These are phyloP conservation scores for Terana coerulea DNA, from an alignment of 768 basidiomycete species.

Conservation along the genomic window DNA sequence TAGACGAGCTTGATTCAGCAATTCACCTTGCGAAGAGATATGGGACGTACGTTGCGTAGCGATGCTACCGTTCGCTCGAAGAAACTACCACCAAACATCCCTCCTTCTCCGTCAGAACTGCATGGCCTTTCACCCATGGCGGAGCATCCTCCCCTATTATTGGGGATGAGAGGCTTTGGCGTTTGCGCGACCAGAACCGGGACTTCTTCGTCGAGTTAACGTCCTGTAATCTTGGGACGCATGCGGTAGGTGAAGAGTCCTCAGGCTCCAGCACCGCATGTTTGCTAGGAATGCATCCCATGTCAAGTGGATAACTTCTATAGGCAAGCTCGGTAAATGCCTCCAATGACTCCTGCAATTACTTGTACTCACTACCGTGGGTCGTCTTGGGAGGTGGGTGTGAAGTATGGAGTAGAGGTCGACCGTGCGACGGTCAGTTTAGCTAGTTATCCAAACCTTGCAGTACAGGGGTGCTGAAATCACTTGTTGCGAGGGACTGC, in stretches of 20 bases:
- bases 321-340: too few species aligned
- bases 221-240: too few species aligned
- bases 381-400: too few species aligned
- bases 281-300: conserved; percentile 45
- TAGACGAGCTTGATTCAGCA: background rate
- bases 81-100: conserved; percentile 19
- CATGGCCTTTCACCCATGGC: conserved; percentile 28
- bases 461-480: too few species aligned
- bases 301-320: too few species aligned
- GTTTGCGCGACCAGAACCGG: background rate
- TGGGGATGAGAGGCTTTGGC: conserved; percentile 17
- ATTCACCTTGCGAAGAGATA: background rate
- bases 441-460: too few species aligned
- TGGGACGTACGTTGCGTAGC: background rate
- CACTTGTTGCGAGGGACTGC: conserved; percentile 5
- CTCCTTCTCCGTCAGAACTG: conserved; percentile 26
- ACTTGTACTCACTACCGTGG: too few species aligned
- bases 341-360: too few species aligned
- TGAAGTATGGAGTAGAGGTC: too few species aligned
- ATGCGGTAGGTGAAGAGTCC: too few species aligned
- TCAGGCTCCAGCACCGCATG: conserved; percentile 17
- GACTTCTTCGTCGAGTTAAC: conserved; percentile 10
- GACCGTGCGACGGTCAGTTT: too few species aligned
- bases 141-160: conserved; percentile 20
- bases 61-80: background rate